Base-by-base conservation (phyloP, 805 yeast genomes). In the Monosporozyma yasuniensis region DNA sequence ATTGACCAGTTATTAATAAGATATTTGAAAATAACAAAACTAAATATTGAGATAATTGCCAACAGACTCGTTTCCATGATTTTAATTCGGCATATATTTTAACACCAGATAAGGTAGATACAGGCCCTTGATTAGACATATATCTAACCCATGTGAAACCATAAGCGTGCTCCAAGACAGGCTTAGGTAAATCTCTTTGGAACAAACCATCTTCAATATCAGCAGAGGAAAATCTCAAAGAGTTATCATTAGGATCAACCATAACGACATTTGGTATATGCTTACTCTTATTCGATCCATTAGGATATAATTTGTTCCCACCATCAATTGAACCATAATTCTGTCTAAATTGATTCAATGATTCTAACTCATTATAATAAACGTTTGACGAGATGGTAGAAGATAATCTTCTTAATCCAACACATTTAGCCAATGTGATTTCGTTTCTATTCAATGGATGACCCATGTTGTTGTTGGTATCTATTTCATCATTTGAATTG, bases 341-440 rank as follows among this genome's bases (percentile, higher is more conserved):
- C 2, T 42, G 30, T 42, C 32, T 23, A n/a, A 25, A 25, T 23
- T 42, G 30, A 25, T 25, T 42, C 32, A 30, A 11, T 14, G 35
- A 25, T 21, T 44, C 37, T 3, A 3, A 5, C 12, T 44, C 28
- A 21, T 44, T 44, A n/a, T 32, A 61, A 48, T 65, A 65, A 3
- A 65, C 67, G 50, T 64, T 65, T 11, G 60, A 55, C 3, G 68
- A 64, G 23, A 65, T 61, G 2, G 58, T 48, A 8, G 69, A 65
- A n/a, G 72, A 64, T 16, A 64, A 54, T 23, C 65, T 57, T 47
- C 74, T 61, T 18, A 70, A 52, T 38, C 63, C 63, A n/a, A 70
- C 58, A 54, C 74, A 70, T 49, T 65, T 67, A 7, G 70, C 61
- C 21, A 71, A 52, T 0, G 72, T 68, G 8, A 70, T 66, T 42